These are phyloP conservation scores for Lipomyces starkeyi DNA, from an alignment of 805 yeast species.

Conservation along the genomic window DNA sequence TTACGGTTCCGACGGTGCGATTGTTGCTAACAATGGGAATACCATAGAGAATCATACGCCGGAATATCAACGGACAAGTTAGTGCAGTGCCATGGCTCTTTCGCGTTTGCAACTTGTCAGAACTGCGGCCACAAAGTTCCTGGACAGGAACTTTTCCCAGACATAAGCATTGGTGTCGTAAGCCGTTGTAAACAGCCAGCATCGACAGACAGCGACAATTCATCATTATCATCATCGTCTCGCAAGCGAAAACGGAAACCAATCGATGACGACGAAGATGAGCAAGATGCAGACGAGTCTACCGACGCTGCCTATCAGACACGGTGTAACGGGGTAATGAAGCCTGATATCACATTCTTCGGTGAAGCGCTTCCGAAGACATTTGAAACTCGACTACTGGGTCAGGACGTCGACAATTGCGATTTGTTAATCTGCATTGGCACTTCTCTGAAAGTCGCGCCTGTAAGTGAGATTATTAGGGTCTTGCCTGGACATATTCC, in stretches of 20 bases:
- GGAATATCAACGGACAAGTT: constrained; percentile 70
- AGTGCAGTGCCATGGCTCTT: constrained; percentile 92
- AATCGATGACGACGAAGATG: constrained; percentile 44
- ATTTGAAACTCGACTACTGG: constrained; percentile 61
- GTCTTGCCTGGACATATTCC: constrained; percentile 75
- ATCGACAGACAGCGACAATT: neutral
- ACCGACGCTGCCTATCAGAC: constrained; percentile 41
- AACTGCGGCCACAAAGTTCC: constrained; percentile 71
- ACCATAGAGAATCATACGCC: constrained; percentile 52
- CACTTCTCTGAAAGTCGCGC: constrained; percentile 89
- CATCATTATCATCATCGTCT: neutral
- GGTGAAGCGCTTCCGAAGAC: constrained; percentile 80
- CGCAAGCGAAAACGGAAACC: constrained; percentile 49
- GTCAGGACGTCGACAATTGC: constrained; percentile 68
- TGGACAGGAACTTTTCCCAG: constrained; percentile 68
- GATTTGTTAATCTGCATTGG: constrained; percentile 86
- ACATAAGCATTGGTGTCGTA: constrained; percentile 62
- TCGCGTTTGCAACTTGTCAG: constrained; percentile 83
- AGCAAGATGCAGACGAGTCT: constrained; percentile 40
- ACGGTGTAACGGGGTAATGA: constrained; percentile 70
- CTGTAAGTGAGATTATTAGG: constrained; percentile 87
- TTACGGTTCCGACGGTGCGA: neutral
- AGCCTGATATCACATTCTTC: constrained; percentile 91
- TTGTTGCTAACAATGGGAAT: neutral
- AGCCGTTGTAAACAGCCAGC: constrained; percentile 59